Conservation (phyloP, 2,329 filamentous ascomycete species). For the Cytospora piceicola region DNA sequence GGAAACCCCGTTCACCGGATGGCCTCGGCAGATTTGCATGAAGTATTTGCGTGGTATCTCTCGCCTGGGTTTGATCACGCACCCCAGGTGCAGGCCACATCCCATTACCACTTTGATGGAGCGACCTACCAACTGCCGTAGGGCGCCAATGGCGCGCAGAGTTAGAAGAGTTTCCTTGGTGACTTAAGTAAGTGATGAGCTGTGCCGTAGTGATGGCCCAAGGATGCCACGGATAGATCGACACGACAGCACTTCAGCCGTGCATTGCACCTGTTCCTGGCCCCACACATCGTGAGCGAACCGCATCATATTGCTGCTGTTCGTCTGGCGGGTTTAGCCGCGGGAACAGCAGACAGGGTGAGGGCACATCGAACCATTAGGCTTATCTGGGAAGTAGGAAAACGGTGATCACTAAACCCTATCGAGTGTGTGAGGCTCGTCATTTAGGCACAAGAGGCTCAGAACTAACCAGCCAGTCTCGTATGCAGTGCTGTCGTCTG, state of each 20-base stretch:
- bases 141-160: too few relatives aligned
- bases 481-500: not conserved
- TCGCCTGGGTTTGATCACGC: not conserved
- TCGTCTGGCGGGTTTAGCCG: constrained; percentile 15
- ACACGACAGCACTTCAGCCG: not conserved
- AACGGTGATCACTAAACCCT: constrained; percentile 16
- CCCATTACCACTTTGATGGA: too few relatives aligned
- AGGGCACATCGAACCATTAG: constrained; percentile 24
- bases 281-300: not conserved
- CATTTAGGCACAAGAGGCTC: not conserved
- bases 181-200: not conserved
- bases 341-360: constrained; percentile 26
- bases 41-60: not conserved
- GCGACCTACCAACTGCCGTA: too few relatives aligned
- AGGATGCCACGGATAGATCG: not conserved
- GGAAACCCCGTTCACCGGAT: not conserved
- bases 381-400: constrained; percentile 11
- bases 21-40: not conserved
- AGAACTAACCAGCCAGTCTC: not conserved
- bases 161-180: not conserved
- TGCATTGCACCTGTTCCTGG: not conserved
- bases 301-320: not conserved
- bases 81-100: not conserved
- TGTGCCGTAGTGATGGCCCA: not conserved
- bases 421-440: constrained; percentile 7